Evolutionary conservation across 2,329 filamentous ascomycete genomes (phyloP), one percentile per base, ranked within the genome.

Genomic region (Microascus cirrosus): DNA sequence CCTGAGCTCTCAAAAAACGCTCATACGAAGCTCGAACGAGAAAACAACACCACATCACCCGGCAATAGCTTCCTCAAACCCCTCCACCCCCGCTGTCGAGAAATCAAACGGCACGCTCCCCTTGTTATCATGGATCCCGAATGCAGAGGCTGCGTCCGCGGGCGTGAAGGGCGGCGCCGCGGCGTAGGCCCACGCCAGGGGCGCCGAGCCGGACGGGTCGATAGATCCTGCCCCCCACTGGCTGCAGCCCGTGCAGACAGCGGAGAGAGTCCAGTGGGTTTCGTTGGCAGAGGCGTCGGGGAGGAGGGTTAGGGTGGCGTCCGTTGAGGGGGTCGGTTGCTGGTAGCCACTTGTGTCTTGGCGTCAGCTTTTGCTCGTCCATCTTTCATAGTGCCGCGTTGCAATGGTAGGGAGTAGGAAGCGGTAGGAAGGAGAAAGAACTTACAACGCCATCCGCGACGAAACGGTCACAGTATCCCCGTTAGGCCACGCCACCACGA

Each of bases 101-200:
- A 74, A 64, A 60, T 74, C 69, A 60, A 74, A 70, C 28, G 65
- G 65, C 67, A 70, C 73, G 62, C 72, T 72, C 53, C 71, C 73
- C 50, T 73, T 67, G 60, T 65, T 67, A 54, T 75, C 70, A 61
- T 77, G 75, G 60, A 74, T 74, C 59, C 67, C 68, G 60, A 77
- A 76, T 20, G 62, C 62, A 2, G 69, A 68, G 12, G 67, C 65
- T 28, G 64, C 63, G 63, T 69, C 67, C 18, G 62, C 56, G 1
- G 74, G 75, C n/a, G 68, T 64, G 55, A 73, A 69, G 18, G 74
- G 71, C 3, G 71, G 67, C 1, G 63, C 66, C 15, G 64, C 60
- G 3, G 71, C 70, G 60, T 65, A 72, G 18, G 73, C 73, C 58
- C 69, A 76, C 7, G 73, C 74, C 35, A 76, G 58, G 68, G 66